Conservation (phyloP, 75 land plant species). For the Cryptomeria japonica region DNA sequence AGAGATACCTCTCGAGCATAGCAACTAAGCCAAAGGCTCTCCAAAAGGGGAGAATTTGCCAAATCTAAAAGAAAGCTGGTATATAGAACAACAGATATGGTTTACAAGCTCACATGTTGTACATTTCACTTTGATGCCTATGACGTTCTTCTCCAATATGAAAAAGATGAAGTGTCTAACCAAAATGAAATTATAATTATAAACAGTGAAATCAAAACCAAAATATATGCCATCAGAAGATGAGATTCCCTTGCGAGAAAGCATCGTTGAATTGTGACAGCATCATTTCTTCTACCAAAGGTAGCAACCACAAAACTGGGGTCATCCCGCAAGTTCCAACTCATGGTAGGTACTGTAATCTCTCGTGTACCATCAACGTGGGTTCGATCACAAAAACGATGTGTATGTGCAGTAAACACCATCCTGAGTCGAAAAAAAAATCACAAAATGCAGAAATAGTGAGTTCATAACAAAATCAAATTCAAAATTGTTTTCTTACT, state of each 20-base stretch:
- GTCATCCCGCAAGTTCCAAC: conserved; percentile 57
- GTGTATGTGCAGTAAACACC: conserved; percentile 66
- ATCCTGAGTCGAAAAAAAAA: conserved; percentile 34
- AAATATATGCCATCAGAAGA: conserved; percentile 32
- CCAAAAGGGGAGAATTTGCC: too few relatives aligned
- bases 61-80: too few relatives aligned
- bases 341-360: conserved; percentile 61
- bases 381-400: conserved; percentile 41
- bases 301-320: conserved; percentile 60
- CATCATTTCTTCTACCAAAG: conserved; percentile 30
- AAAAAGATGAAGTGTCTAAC: background rate
- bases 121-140: background rate
- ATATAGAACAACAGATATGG: too few relatives aligned
- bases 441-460: background rate
- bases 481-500: background rate
- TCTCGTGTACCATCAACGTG: conserved; percentile 59
- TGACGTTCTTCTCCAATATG: background rate
- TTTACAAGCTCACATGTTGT: background rate
- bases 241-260: conserved; percentile 50
- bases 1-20: too few relatives aligned
- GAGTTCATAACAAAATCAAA: background rate
- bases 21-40: too few relatives aligned
- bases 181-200: background rate
- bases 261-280: conserved; percentile 43
- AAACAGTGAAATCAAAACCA: conserved; percentile 14